Conservation (phyloP, 164 flowering plant species). For the Saururus chinensis region DNA sequence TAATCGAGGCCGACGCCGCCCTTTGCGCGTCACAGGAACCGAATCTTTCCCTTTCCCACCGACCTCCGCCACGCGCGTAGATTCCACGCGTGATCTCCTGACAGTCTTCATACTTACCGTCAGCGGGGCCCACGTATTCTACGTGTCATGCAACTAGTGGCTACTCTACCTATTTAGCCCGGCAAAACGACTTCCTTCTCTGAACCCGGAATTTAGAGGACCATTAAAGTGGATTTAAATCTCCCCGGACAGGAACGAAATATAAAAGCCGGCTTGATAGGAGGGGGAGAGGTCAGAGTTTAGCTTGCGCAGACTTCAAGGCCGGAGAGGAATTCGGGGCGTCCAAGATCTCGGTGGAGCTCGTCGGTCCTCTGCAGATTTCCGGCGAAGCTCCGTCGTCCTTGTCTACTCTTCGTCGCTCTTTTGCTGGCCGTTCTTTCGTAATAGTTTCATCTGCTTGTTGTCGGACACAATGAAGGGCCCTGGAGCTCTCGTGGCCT, state of each 20-base stretch:
- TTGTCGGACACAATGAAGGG: slow-evolving; percentile 23
- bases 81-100: not conserved
- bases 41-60: no score
- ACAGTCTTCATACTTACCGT: not conserved
- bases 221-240: not conserved
- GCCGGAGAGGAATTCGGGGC: not conserved
- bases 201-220: not conserved
- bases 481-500: slow-evolving; percentile 29
- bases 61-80: not conserved
- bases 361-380: slow-evolving; percentile 32
- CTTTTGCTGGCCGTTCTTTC: not conserved
- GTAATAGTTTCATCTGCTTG: not conserved
- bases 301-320: no score
- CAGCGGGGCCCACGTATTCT: not conserved
- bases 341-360: slow-evolving; percentile 29
- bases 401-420: not conserved
- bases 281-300: no score
- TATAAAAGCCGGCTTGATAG: no score
- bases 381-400: not conserved
- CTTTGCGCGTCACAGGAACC: not conserved
- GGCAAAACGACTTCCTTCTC: not conserved
- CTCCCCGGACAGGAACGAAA: not conserved
- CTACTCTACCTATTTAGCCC: no score
- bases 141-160: not conserved
- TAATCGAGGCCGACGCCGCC: not conserved